phyloP scores from a whole-genome alignment of 2,329 filamentous ascomycete genomes.

The Teratosphaeria viscida region DNA sequence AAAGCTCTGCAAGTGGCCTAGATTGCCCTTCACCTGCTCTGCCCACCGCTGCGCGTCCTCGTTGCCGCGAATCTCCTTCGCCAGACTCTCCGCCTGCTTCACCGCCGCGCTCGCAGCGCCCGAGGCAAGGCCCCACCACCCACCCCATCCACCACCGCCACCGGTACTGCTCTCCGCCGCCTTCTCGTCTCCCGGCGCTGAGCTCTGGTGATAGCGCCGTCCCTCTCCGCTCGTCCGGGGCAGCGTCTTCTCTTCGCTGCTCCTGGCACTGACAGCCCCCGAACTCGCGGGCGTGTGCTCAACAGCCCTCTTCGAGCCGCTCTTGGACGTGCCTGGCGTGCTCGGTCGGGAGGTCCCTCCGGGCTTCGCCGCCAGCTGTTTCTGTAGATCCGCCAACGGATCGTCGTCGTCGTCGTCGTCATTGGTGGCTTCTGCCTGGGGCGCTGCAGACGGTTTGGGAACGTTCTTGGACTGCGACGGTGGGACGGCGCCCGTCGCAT shows the following conservation, averaged over 20 bases:
- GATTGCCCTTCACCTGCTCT: conserved; percentile 83
- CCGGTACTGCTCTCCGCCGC: conserved; percentile 7
- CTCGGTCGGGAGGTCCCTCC: conserved; percentile 61
- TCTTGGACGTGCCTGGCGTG: conserved; percentile 53
- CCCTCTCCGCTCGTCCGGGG: conserved; percentile 70
- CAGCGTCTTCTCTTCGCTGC: conserved; percentile 53
- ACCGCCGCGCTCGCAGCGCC: conserved; percentile 72
- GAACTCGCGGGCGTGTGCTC: conserved; percentile 43
- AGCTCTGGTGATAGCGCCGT: conserved; percentile 59
- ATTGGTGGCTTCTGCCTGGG: conserved; percentile 32
- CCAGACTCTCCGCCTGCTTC: conserved; percentile 84
- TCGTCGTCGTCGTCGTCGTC: conserved; percentile 48
- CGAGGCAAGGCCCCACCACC: conserved; percentile 82
- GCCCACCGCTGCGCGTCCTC: conserved; percentile 96
- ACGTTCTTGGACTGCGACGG: conserved; percentile 29
- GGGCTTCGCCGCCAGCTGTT: conserved; percentile 61
- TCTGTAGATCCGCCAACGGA: conserved; percentile 82
- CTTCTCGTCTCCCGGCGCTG: conserved; percentile 51
- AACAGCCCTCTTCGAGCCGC: conserved; percentile 23
- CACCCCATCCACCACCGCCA: conserved; percentile 44
- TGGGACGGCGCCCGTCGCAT: conserved; percentile 9
- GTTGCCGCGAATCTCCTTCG: conserved; percentile 91
- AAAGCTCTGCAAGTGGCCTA: conserved; percentile 63
- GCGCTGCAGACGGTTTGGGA: conserved; percentile 23
- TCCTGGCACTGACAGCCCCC: conserved; percentile 41